These are phyloP conservation scores for Chenopodium formosanum DNA, from an alignment of 148 eudicot species.

Conservation along the genomic window DNA sequence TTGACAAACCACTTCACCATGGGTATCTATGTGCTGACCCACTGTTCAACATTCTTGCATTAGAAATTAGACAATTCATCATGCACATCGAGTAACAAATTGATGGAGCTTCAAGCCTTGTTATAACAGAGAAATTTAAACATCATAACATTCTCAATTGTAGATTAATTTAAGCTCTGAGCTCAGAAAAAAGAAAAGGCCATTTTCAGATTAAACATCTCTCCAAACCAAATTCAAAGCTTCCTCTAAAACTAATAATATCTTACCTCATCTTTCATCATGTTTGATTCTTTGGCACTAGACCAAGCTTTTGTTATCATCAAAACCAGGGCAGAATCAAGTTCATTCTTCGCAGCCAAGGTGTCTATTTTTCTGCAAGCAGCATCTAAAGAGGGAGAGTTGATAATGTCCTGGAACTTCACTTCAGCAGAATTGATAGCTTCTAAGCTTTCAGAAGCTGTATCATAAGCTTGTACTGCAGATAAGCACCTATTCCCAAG, in stretches of 20 bases:
- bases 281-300: constrained; percentile 78
- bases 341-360: constrained; percentile 82
- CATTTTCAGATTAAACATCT: not conserved
- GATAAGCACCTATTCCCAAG: constrained; percentile 72
- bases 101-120: not conserved
- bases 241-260: constrained; percentile 5
- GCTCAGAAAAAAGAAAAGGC: not conserved
- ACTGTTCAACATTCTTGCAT: not conserved
- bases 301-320: constrained; percentile 94
- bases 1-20: not conserved
- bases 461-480: constrained; percentile 79
- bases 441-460: constrained; percentile 71
- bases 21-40: not conserved
- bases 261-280: constrained; percentile 81
- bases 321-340: constrained; percentile 76
- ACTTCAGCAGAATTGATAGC: constrained; percentile 74
- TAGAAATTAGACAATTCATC: not conserved
- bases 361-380: constrained; percentile 82
- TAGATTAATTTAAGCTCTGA: not conserved
- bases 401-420: constrained; percentile 83
- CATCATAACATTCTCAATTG: not conserved
- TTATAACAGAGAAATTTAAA: too few species aligned
- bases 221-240: not conserved
- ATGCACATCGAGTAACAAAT: not conserved
- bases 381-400: constrained; percentile 77